Percentiles rank a stretch among this genome's conserved stretches.
These are phyloP conservation scores for Iris macrosiphon DNA, from an alignment of 106 monocot genomes.

Conservation along the genomic window DNA sequence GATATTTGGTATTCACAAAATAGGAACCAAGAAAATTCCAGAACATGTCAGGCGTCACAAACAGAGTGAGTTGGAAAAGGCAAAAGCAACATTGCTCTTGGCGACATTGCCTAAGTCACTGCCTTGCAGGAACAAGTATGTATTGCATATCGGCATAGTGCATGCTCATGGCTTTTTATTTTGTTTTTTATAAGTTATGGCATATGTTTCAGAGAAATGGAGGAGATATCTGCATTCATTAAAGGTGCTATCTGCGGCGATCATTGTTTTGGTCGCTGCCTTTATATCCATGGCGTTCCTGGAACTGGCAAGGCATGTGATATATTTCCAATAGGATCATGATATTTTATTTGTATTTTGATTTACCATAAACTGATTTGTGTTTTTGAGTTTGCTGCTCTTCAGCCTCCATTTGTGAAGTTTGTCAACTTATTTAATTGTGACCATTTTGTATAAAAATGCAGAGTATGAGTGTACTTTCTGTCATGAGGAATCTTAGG, in stretches of 20 bases:
- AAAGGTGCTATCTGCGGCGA: slow-evolving; percentile 76
- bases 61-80: slow-evolving; percentile 79
- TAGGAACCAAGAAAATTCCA: slow-evolving; percentile 74
- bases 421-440: no score
- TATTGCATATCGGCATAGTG: neutral
- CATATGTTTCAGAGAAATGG: slow-evolving; percentile 72
- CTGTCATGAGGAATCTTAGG: slow-evolving; percentile 73
- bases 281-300: slow-evolving; percentile 98
- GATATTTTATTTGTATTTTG: no score
- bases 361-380: no score
- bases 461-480: slow-evolving; percentile 93
- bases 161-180: neutral
- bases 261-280: slow-evolving; percentile 84
- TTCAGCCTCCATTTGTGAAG: no score
- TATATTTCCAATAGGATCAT: no score
- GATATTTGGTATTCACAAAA: slow-evolving; percentile 74
- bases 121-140: slow-evolving; percentile 91
- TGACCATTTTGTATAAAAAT: slow-evolving; percentile 28
- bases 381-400: no score
- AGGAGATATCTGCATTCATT: slow-evolving; percentile 72
- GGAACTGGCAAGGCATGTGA: slow-evolving; percentile 86
- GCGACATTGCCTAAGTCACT: slow-evolving; percentile 83
- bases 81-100: slow-evolving; percentile 54
- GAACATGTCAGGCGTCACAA: slow-evolving; percentile 72
- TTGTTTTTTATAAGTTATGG: neutral